Evolutionary conservation across 345 rosid genomes (phyloP), one percentile per base, ranked within the genome.

Genomic region (Triadica sebifera): DNA sequence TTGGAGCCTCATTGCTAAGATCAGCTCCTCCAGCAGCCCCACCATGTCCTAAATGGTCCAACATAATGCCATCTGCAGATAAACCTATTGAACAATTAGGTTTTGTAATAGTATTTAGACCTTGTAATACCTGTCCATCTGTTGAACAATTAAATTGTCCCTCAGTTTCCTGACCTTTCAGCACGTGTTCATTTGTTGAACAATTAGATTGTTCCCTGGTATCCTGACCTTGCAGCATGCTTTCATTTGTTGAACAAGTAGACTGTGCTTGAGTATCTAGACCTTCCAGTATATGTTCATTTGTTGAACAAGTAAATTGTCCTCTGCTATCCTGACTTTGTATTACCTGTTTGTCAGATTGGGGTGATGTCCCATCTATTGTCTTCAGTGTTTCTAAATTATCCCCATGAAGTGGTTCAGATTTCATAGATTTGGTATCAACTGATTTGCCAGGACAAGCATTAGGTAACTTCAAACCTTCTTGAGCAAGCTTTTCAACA

Each of bases 321-420:
- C 58, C 71, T 39, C 58, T 29, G 6, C 4, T 61, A 73, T 41
- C 56, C 24, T 64, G 52, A 46, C 46, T 19, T 43, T 55, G 70
- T 19, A 49, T 47, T 50, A 51, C 78, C 34, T 43, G 60, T 63
- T 74, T 53, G 56, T 73, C 76, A 66, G 80, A 67, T 58, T 57
- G 72, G 47, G 49, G 63, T 61, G 76, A 77, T 39, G 77, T 41
- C 34, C 75, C 85, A 69, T 85, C 85, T 74, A 49, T 69, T 12
- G 59, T 69, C 70, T 70, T 75, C 41, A 46, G 34, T 69, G 74
- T 69, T 82, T 78, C 83, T 13, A 65, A 78, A 24, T 68, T 75
- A 73, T 61, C 74, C 67, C 82, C 87, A 50, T 41, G 74, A 77
- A 51, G 66, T 67, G 84, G 84, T 79, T 90, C 97, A 69, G 82